These are phyloP conservation scores for Sporisorium exsertum DNA, from an alignment of 1,284 basidiomycete species.

Conservation along the genomic window DNA sequence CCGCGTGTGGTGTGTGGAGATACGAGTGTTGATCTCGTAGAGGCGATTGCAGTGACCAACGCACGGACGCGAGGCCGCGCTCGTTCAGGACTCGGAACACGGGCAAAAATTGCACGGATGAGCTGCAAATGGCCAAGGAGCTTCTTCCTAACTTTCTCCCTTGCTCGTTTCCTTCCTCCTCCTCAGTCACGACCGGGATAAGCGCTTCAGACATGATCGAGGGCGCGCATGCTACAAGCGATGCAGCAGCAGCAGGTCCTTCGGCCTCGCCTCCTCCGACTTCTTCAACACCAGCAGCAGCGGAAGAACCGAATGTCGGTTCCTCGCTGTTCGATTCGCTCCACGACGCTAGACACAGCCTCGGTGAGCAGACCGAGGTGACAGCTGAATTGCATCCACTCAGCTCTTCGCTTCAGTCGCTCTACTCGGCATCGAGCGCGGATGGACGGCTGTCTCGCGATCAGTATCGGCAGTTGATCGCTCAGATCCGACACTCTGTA, in stretches of 20 bases:
- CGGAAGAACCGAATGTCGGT: constrained; percentile 15
- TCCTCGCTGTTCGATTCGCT: constrained; percentile 25
- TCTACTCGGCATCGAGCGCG: constrained; percentile 22
- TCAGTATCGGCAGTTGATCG: constrained; percentile 40
- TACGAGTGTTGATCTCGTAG: constrained; percentile 28
- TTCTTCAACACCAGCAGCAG: background rate
- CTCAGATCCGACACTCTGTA: constrained; percentile 44
- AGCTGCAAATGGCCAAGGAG: background rate
- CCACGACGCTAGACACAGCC: constrained; percentile 20
- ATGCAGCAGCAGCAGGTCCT: constrained; percentile 6
- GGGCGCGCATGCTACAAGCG: background rate
- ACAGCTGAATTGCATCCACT: constrained; percentile 34
- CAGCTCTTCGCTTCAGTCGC: constrained; percentile 31
- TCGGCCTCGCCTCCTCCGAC: constrained; percentile 26
- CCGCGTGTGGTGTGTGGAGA: background rate
- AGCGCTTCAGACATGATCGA: constrained; percentile 11
- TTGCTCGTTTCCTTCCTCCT: background rate
- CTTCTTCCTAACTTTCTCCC: background rate
- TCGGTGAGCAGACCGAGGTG: constrained; percentile 10
- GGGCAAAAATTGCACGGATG: background rate
- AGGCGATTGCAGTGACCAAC: constrained; percentile 20
- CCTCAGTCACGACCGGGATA: constrained; percentile 5
- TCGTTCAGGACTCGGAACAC: constrained; percentile 11
- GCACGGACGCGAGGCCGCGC: constrained; percentile 40
- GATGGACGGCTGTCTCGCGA: constrained; percentile 37